phyloP scores from a whole-genome alignment of 164 flowering plant genomes.

The Chimonanthus salicifolius region DNA sequence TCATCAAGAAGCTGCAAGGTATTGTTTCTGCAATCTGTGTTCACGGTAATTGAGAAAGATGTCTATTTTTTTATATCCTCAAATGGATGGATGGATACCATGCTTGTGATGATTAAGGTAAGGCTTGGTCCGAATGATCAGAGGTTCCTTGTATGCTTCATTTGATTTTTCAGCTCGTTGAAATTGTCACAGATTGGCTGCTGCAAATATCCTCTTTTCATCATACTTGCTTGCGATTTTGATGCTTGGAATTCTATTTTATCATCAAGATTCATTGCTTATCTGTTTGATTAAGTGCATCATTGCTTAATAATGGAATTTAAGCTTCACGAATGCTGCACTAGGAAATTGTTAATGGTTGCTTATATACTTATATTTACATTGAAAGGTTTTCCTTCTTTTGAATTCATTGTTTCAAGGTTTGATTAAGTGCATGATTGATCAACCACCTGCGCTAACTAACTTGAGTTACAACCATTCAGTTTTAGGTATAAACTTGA shows the following conservation, averaged over 20 bases:
- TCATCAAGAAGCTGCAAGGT: conserved; percentile 9
- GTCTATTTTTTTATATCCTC: not conserved
- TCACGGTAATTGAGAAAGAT: not conserved
- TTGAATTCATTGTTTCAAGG: too few species aligned
- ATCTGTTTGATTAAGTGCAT: not conserved
- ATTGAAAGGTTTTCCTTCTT: too few species aligned
- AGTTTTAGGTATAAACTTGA: too few species aligned
- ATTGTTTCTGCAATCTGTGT: not conserved
- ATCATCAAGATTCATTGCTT: not conserved
- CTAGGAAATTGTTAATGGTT: too few species aligned
- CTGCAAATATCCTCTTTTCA: not conserved
- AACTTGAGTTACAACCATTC: too few species aligned
- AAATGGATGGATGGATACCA: not conserved
- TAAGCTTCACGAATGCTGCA: too few species aligned
- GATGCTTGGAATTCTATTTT: not conserved
- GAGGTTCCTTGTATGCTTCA: not conserved
- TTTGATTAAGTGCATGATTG: too few species aligned
- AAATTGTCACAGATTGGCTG: not conserved
- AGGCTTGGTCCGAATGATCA: not conserved
- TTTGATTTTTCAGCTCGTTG: not conserved
- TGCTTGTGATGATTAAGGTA: not conserved
- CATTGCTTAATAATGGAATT: too few species aligned
- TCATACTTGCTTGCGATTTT: not conserved
- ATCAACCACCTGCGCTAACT: too few species aligned
- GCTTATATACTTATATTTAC: too few species aligned